Percentiles rank a stretch among this genome's conserved stretches.
These are phyloP conservation scores for Stephania cephalantha DNA, from an alignment of 164 flowering plant genomes.

Conservation along the genomic window DNA sequence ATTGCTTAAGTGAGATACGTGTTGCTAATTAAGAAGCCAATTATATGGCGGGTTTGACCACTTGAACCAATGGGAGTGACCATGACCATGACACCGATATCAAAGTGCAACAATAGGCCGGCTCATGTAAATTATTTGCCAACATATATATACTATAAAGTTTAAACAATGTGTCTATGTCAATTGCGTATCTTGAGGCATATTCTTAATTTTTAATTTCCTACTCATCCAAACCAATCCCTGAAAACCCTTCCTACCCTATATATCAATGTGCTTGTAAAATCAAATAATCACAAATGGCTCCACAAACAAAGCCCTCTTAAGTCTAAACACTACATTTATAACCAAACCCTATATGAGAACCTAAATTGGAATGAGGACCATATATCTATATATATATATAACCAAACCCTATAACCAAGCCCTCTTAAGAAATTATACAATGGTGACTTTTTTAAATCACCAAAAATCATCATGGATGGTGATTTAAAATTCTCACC, in stretches of 20 bases:
- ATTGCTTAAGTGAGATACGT: neutral
- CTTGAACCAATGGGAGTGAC: neutral
- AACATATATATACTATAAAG: neutral
- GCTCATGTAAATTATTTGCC: neutral
- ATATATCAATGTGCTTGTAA: neutral
- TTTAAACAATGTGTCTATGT: neutral
- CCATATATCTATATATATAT: too few species aligned
- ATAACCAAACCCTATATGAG: too few species aligned
- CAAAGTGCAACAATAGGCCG: constrained; percentile 6
- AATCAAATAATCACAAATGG: neutral
- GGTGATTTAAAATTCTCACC: too few species aligned
- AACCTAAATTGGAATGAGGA: too few species aligned
- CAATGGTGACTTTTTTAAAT: too few species aligned
- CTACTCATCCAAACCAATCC: neutral
- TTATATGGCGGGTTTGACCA: neutral
- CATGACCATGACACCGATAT: constrained; percentile 6
- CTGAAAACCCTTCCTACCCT: constrained; percentile 8
- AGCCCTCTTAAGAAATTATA: too few species aligned
- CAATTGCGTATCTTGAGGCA: constrained; percentile 8
- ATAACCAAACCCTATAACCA: too few species aligned
- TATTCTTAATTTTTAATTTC: neutral
- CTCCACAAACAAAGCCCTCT: neutral
- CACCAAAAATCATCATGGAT: too few species aligned
- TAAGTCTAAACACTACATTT: too few species aligned
- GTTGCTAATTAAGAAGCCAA: neutral